These are phyloP conservation scores for Kazachstania sp. DNA, from an alignment of 1,139 yeast species.

Conservation along the genomic window DNA sequence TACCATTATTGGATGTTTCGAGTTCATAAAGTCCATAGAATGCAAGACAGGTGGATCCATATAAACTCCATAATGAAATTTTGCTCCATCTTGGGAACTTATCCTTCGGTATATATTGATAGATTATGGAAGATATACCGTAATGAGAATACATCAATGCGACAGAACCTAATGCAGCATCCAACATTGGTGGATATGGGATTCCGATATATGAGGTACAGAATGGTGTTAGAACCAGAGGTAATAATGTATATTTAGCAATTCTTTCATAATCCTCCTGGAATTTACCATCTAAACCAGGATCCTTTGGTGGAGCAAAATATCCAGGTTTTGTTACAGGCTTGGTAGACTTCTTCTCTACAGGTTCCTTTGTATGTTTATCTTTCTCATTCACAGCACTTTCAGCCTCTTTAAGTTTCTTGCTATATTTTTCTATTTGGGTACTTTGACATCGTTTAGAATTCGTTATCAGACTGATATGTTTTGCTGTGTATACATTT, in stretches of 20 bases:
- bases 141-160: constrained; percentile 67
- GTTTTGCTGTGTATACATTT: too few species aligned
- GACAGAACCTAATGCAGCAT: constrained; percentile 55
- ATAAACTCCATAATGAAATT: constrained; percentile 53
- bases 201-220: constrained; percentile 40
- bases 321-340: not conserved
- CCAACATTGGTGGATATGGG: constrained; percentile 57
- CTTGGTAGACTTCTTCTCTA: not conserved
- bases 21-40: constrained; percentile 75
- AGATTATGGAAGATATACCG: constrained; percentile 80
- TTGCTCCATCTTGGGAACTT: constrained; percentile 68
- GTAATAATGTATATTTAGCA: constrained; percentile 61
- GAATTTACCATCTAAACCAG: constrained; percentile 66
- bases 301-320: constrained; percentile 51
- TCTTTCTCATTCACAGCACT: not conserved
- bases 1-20: constrained; percentile 62
- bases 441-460: too few species aligned
- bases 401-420: not conserved
- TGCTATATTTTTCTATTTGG: not conserved
- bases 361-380: not conserved
- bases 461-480: too few species aligned
- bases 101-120: constrained; percentile 81
- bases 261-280: constrained; percentile 84
- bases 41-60: constrained; percentile 61
- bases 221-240: constrained; percentile 65